These are phyloP conservation scores for Lachancea meyersii DNA, from an alignment of 805 yeast genomes.

Conservation along the genomic window DNA sequence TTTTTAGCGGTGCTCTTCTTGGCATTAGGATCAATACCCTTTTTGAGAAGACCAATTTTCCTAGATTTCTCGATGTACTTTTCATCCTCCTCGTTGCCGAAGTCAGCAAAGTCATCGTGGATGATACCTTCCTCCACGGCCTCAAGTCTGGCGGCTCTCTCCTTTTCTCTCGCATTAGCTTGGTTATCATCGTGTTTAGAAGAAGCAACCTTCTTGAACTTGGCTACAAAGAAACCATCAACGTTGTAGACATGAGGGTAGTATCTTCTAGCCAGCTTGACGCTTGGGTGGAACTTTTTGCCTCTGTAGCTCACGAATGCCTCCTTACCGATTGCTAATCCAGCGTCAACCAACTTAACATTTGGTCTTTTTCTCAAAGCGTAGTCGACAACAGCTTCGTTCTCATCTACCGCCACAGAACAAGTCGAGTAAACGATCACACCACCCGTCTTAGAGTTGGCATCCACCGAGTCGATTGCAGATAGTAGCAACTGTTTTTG, in stretches of 20 bases:
- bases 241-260: conserved; percentile 98
- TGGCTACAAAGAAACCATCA: conserved; percentile 97
- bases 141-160: conserved; percentile 71
- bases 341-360: conserved; percentile 88
- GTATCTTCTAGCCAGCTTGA: conserved; percentile 84
- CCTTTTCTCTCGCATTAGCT: conserved; percentile 87
- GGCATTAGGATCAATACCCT: conserved; percentile 64
- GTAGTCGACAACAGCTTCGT: conserved; percentile 97
- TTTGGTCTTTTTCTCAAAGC: conserved; percentile 95
- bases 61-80: conserved; percentile 63
- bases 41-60: conserved; percentile 57
- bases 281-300: conserved; percentile 71
- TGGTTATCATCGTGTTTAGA: conserved; percentile 78
- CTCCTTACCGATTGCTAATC: conserved; percentile 87
- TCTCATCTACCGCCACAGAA: conserved; percentile 96
- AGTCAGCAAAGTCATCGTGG: conserved; percentile 77
- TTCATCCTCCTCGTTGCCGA: conserved; percentile 71
- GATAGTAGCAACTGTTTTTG: conserved; percentile 90
- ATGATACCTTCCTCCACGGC: conserved; percentile 77
- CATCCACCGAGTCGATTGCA: conserved; percentile 97
- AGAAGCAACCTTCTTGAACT: conserved; percentile 84
- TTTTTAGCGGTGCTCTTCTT: background rate
- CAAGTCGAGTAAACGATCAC: conserved; percentile 95
- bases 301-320: conserved; percentile 94
- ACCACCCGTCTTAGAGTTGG: conserved; percentile 87